Evolutionary conservation across 2,329 filamentous ascomycete genomes (phyloP).

Genomic region (Exophiala xenobiotica): DNA sequence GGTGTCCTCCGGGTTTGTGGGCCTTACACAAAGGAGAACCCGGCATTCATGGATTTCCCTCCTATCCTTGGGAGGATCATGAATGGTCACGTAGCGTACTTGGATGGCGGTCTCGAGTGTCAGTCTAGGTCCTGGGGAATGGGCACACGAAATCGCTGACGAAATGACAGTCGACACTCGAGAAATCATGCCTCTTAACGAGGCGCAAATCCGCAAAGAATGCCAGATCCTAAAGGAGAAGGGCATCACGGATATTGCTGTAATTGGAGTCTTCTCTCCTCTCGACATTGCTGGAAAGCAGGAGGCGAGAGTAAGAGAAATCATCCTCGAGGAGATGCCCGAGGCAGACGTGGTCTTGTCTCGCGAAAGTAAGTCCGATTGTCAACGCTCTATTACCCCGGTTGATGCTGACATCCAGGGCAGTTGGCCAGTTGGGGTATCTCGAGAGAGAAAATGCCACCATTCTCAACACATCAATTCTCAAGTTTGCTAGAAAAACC

Average conservation of each 20-base stretch:
- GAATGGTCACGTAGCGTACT: slow-evolving; percentile 43
- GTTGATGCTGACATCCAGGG: not conserved
- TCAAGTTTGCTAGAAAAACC: slow-evolving; percentile 57
- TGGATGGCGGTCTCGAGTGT: slow-evolving; percentile 47
- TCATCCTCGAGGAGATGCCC: slow-evolving; percentile 41
- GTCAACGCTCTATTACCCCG: not conserved
- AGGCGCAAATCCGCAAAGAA: slow-evolving; percentile 39
- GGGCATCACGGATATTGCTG: slow-evolving; percentile 41
- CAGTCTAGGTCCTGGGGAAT: not conserved
- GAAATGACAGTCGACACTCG: slow-evolving; percentile 46
- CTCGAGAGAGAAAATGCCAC: slow-evolving; percentile 64
- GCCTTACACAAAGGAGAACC: slow-evolving; percentile 43
- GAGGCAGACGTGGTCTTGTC: slow-evolving; percentile 44
- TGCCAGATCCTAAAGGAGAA: slow-evolving; percentile 38
- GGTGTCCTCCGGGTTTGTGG: slow-evolving; percentile 50
- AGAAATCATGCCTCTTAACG: slow-evolving; percentile 42
- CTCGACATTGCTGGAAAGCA: slow-evolving; percentile 45
- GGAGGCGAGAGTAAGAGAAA: slow-evolving; percentile 40
- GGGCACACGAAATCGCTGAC: not conserved
- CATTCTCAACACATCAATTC: slow-evolving; percentile 63
- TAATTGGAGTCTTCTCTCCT: slow-evolving; percentile 50
- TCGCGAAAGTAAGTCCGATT: slow-evolving; percentile 33
- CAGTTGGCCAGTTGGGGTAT: slow-evolving; percentile 46
- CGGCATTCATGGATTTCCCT: slow-evolving; percentile 50
- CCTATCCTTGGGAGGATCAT: slow-evolving; percentile 40